Evolutionary conservation across 2,329 filamentous ascomycete genomes (phyloP), one percentile per base, ranked within the genome.

Genomic region (Penicillium sp.): DNA sequence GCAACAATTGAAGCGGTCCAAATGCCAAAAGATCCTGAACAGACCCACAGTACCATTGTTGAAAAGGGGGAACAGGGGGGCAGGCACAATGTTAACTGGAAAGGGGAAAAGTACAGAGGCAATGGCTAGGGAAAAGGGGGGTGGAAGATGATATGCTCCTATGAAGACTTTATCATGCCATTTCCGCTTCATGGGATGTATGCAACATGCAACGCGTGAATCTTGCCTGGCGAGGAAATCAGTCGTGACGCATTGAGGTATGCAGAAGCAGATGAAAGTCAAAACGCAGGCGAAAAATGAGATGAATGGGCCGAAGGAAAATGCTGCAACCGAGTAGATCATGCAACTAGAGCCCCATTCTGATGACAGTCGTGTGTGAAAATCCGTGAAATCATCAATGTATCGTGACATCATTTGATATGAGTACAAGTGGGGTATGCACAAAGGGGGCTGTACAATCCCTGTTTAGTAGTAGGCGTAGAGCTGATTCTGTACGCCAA

Each of bases 321-420:
- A 39, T 54, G 46, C 49, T 56, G 47, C 43, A 48, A 42, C 27
- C 15, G 32, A 45, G 30, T 17, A 48, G 43, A 58, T 61, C 51
- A 58, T 58, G 60, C 58, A 62, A 49, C 54, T 39, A 44, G 32
- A 26, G 23, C 56, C 66, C 60, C 53, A 57, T 52, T 59, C 62
- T 54, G 57, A 57, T 66, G 61, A 61, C 63, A 57, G 47, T 50
- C 50, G 51, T 54, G 42, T 47, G 49, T 47, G 32, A 32, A 39
- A 51, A 58, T 55, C 61, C 65, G 60, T 68, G 56, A 59, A 62
- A 57, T 63, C 61, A 56, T 63, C 48, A 63, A 54, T 46, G 36
- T 61, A 66, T 72, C 70, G 66, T 73, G 54, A 61, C 66, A 65
- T 72, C 69, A 60, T 72, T 51, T 65, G 64, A 57, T 73, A 72